Conservation (phyloP, 2,329 filamentous ascomycete species). For the Pezicula carpinea region DNA sequence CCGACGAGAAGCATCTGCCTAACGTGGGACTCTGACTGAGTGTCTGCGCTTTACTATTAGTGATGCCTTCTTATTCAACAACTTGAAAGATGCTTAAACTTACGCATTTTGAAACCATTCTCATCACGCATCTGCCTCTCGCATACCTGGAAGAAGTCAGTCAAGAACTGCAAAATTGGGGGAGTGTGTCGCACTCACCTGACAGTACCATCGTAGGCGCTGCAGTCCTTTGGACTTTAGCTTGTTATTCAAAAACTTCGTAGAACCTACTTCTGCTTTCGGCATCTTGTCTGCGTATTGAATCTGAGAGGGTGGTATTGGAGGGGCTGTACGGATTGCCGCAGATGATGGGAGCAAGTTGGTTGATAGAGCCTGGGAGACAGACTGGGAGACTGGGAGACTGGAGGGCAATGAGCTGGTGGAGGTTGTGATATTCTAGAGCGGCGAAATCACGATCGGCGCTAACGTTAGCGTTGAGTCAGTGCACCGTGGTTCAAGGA, state of each 20-base stretch:
- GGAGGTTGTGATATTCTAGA: no score
- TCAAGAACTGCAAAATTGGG: background rate
- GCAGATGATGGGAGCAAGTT: background rate
- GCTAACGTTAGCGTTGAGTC: no score
- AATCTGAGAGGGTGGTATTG: background rate
- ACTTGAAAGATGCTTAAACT: no score
- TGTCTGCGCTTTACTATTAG: no score
- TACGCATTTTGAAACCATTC: constrained; percentile 93
- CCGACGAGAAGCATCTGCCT: constrained; percentile 86
- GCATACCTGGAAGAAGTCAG: constrained; percentile 54
- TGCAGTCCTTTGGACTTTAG: constrained; percentile 78
- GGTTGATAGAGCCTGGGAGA: background rate
- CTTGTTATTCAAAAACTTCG: constrained; percentile 87
- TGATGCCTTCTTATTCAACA: no score
- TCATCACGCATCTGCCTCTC: constrained; percentile 74
- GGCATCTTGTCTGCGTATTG: constrained; percentile 59
- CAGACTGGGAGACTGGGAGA: no score
- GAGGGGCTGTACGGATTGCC: background rate
- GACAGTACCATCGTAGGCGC: constrained; percentile 87
- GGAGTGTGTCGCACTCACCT: constrained; percentile 36
- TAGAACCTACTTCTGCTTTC: constrained; percentile 85
- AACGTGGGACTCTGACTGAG: constrained; percentile 76
- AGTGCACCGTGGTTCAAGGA: no score
- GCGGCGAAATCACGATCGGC: no score
- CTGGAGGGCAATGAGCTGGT: no score